A percentile compares a stretch with the other conserved stretches of the same genome.
phyloP scores from a whole-genome alignment of 1,284 basidiomycete genomes.

The Afroboletus lepidellus region DNA sequence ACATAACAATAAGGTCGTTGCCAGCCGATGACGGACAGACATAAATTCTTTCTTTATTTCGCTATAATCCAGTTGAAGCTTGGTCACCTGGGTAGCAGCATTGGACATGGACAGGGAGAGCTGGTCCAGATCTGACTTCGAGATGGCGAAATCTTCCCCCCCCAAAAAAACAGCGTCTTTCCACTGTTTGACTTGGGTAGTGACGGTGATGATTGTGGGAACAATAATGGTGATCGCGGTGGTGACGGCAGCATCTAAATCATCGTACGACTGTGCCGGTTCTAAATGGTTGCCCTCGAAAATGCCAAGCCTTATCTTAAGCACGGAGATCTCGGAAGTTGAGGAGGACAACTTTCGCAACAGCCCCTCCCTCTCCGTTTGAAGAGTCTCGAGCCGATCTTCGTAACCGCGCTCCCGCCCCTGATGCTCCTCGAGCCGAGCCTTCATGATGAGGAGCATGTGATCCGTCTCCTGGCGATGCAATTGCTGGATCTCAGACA shows the following conservation, averaged over 20 bases:
- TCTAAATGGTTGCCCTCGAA: not conserved
- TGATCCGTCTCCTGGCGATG: slow-evolving; percentile 11
- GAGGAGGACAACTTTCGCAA: not conserved
- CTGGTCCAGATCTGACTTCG: slow-evolving; percentile 12
- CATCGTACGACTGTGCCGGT: not conserved
- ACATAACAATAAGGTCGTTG: not conserved
- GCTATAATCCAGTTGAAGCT: not conserved
- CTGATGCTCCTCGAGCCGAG: not conserved
- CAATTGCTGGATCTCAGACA: not conserved
- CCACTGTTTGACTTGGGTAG: slow-evolving; percentile 5
- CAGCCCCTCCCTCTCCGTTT: not conserved
- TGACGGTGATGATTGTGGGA: slow-evolving; percentile 5
- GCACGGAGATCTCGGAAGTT: not conserved
- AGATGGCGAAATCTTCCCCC: slow-evolving; percentile 1
- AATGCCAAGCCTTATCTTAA: slow-evolving; percentile 6
- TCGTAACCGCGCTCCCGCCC: not conserved
- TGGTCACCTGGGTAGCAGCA: not conserved
- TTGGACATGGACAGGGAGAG: slow-evolving; percentile 4
- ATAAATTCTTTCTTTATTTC: not conserved
- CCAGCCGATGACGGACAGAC: not conserved
- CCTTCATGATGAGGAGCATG: slow-evolving; percentile 1
- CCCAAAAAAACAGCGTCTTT: not conserved
- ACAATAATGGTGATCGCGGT: not conserved
- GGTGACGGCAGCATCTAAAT: not conserved
- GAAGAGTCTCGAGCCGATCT: not conserved